A percentile compares a stretch with the other conserved stretches of the same genome.
phyloP scores from a whole-genome alignment of 2,329 filamentous ascomycete genomes.

The Cladosporium sp. region DNA sequence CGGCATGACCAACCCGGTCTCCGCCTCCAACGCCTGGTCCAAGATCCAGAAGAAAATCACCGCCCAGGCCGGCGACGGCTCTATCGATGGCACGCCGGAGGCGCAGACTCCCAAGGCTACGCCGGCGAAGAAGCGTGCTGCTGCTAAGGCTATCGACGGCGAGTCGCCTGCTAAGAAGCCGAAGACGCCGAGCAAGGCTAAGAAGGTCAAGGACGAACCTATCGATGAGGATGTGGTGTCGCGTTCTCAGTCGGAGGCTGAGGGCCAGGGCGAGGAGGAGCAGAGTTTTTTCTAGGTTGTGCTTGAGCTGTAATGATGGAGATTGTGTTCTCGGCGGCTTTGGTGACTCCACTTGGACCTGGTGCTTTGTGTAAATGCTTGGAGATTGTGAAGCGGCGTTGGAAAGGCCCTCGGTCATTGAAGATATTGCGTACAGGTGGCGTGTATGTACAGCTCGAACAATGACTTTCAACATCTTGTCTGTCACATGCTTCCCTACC shows the following conservation, averaged over 20 bases:
- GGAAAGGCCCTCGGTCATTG: too few species aligned
- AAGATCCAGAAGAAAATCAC: conserved; percentile 37
- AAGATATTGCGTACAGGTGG: neutral
- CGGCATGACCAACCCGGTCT: conserved; percentile 30
- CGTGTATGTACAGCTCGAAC: neutral
- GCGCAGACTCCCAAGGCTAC: conserved; percentile 17
- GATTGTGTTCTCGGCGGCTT: neutral
- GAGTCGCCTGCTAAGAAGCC: neutral
- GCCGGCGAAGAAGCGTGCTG: conserved; percentile 26
- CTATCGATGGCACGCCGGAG: conserved; percentile 20
- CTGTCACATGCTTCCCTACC: neutral
- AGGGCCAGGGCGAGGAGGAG: neutral
- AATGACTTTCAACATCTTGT: neutral
- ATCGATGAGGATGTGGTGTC: neutral
- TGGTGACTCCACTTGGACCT: neutral
- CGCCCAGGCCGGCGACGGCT: conserved; percentile 14
- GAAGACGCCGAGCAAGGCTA: conserved; percentile 18
- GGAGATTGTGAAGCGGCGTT: neutral
- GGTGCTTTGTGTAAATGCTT: neutral
- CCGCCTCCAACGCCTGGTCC: conserved; percentile 36
- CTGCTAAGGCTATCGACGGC: conserved; percentile 17
- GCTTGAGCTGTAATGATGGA: neutral
- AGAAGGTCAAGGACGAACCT: conserved; percentile 14
- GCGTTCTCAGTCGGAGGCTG: neutral
- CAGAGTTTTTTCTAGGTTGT: neutral